Conservation (phyloP, 768 basidiomycete species). For the Leccinellum albellum region DNA sequence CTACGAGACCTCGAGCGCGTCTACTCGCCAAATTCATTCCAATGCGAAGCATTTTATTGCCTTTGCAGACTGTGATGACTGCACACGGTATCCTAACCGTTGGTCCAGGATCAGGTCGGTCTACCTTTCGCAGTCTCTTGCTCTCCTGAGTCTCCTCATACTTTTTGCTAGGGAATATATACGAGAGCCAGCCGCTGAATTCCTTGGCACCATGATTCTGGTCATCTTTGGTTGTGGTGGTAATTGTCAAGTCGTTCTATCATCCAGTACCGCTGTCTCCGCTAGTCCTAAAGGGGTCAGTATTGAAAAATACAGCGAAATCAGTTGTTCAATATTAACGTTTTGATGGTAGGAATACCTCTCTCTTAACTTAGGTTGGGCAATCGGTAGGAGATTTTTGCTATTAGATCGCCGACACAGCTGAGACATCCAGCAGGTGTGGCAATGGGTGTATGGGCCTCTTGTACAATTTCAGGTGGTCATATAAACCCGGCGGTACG, state of each 20-base stretch:
- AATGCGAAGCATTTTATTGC: conserved; percentile 5
- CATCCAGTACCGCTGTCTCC: conserved; percentile 42
- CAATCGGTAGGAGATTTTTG: conserved; percentile 22
- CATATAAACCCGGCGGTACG: conserved; percentile 71
- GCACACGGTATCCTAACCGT: conserved; percentile 42
- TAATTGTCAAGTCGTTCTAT: conserved; percentile 54
- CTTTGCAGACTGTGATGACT: conserved; percentile 32
- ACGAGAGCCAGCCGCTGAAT: conserved; percentile 62
- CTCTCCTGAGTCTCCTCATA: conserved; percentile 13
- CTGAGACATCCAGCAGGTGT: conserved; percentile 34
- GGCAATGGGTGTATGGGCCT: conserved; percentile 66
- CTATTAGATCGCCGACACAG: background rate
- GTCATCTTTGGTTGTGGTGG: conserved; percentile 59
- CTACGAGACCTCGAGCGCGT: conserved; percentile 20
- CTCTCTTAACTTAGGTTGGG: conserved; percentile 31
- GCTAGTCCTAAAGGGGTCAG: conserved; percentile 54
- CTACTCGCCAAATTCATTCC: conserved; percentile 5
- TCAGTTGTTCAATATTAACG: background rate
- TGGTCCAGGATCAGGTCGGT: conserved; percentile 56
- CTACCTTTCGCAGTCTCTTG: background rate
- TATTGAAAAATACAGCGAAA: conserved; percentile 1
- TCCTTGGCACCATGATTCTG: conserved; percentile 55
- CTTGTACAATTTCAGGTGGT: conserved; percentile 65
- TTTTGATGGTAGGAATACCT: conserved; percentile 15
- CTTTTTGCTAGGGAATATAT: conserved; percentile 36